Evolutionary conservation across 169 alveolate species (phyloP), one percentile per base, ranked within the genome.

Genomic region (Cystoisospora suis): DNA sequence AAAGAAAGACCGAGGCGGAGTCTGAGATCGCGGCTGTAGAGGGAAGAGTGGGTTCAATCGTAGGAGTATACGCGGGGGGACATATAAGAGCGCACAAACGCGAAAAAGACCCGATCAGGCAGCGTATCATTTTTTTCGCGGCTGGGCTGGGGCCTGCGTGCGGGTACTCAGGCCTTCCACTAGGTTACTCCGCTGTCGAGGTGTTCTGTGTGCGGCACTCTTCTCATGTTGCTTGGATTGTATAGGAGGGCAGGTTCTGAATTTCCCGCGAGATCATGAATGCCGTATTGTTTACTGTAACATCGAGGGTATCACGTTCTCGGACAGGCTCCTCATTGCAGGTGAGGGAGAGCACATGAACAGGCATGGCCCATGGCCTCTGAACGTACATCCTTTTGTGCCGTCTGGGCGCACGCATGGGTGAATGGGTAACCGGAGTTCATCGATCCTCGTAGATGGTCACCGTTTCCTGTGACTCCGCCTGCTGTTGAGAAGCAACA

Each of bases 231-330:
- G 46, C 36, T 17, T 29, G 3, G 6, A 9, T 7, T 65, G 2
- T 34, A 17, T 44, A 83, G 89, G 89, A 5, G 89, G 89, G 61
- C 36, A 42, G 46, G 36, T 83, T 38, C 80, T 83, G 65, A 7
- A 83, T n/a, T 83, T 83, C 45, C 89, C 89, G 34, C 34, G 89
- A 44, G 89, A 59, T 38, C 65, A 56, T 38, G 34, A 59, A 27
- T 83, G 89, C 89, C 12, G 42, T 7, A 42, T 83, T 20, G 40
- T 83, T 45, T 83, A 83, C 80, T 83, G 89, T 61, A 83, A 83
- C 89, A 59, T 83, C 42, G 89, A 83, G 34, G 89, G 89, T 1
- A 42, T 83, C 70, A 61, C 89, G 23, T 83, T 83, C 65, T 40
- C 53, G 4, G 89, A 53, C 80, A 32, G 65, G 9, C 3, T 83